Percentiles rank a stretch among this genome's conserved stretches.
phyloP scores from a whole-genome alignment of 1,139 yeast species.

The Debaryomycetaceae sp. region DNA sequence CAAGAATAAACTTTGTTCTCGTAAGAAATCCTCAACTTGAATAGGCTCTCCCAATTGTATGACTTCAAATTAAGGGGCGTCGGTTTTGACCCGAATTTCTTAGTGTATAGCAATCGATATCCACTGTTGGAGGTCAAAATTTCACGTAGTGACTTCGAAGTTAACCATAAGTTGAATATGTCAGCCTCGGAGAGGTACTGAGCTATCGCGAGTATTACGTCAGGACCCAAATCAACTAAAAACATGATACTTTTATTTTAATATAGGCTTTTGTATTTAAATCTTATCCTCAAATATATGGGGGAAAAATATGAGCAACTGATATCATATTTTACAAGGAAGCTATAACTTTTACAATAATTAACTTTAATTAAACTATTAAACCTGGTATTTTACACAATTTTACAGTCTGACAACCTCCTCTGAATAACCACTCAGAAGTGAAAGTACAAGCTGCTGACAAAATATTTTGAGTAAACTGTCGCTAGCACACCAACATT shows the following conservation, averaged over 20 bases:
- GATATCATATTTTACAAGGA: neutral
- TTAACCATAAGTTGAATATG: constrained; percentile 43
- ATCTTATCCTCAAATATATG: neutral
- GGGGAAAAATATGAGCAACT: neutral
- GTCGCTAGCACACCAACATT: constrained; percentile 3
- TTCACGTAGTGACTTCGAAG: constrained; percentile 32
- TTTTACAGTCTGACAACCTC: neutral
- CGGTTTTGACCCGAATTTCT: constrained; percentile 45
- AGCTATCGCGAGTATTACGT: constrained; percentile 38
- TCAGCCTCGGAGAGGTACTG: constrained; percentile 41
- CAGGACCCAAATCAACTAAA: constrained; percentile 35
- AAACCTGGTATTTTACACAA: neutral
- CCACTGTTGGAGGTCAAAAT: constrained; percentile 27
- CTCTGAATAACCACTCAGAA: too few relatives aligned
- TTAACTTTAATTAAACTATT: neutral
- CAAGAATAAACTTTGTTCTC: constrained; percentile 54
- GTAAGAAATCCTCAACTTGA: constrained; percentile 34
- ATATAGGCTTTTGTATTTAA: neutral
- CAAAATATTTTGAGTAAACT: neutral
- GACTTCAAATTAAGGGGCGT: constrained; percentile 38
- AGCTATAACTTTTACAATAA: neutral
- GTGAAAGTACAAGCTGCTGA: too few relatives aligned
- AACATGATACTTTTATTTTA: constrained; percentile 2
- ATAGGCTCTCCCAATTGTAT: constrained; percentile 50
- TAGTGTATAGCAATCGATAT: constrained; percentile 41